Evolutionary conservation across 257 asterid genomes (phyloP).

Genomic region (Solanum etuberosum): DNA sequence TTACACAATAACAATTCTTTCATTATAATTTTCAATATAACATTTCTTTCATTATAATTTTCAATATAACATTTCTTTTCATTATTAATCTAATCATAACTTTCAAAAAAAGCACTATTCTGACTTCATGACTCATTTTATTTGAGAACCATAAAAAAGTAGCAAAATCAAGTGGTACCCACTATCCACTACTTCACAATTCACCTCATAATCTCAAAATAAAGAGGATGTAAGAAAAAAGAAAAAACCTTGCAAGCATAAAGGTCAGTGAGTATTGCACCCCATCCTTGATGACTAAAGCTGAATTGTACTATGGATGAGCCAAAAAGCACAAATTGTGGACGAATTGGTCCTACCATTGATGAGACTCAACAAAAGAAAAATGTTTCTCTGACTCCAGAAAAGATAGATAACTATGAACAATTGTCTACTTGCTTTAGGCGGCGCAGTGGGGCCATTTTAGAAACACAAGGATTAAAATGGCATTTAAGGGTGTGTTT

Average conservation of each 20-base stretch:
- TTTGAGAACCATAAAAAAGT: no score
- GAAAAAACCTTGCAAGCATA: slow-evolving; percentile 49
- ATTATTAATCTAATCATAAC: neutral
- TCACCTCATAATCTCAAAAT: no score
- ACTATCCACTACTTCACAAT: neutral
- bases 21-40: neutral
- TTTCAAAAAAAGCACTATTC: neutral
- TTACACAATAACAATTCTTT: neutral
- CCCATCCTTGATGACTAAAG: slow-evolving; percentile 68
- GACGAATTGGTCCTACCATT: slow-evolving; percentile 73
- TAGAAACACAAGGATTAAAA: neutral
- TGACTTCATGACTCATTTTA: neutral
- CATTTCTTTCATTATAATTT: neutral
- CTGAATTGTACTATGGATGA: slow-evolving; percentile 71
- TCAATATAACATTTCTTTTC: neutral
- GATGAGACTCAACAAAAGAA: neutral
- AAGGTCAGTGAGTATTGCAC: slow-evolving; percentile 61
- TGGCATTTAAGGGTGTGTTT: neutral
- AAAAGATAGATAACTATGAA: neutral
- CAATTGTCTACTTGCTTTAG: neutral
- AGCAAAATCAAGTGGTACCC: neutral
- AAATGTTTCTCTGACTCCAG: neutral
- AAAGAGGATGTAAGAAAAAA: neutral
- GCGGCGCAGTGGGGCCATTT: neutral
- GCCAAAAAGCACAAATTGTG: slow-evolving; percentile 69